phyloP scores from a whole-genome alignment of 345 rosid species.

The Dovyalis caffra region DNA sequence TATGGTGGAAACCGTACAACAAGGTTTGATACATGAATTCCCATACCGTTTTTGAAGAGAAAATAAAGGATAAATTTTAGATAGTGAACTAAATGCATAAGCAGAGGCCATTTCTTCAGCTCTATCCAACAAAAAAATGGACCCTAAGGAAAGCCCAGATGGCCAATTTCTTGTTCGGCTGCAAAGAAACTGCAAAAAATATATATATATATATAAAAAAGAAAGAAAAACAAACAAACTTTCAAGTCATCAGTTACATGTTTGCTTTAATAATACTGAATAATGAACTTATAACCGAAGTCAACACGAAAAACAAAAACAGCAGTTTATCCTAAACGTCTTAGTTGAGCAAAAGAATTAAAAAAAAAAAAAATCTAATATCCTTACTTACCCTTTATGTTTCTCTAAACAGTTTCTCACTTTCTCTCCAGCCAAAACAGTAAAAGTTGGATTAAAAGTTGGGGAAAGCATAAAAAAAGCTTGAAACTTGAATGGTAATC shows the following conservation, averaged over 20 bases:
- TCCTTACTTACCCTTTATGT: no score
- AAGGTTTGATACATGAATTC: slow-evolving; percentile 15
- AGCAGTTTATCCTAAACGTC: no score
- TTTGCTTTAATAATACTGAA: no score
- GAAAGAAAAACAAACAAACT: not conserved
- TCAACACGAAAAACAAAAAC: no score
- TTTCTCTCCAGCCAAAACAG: not conserved
- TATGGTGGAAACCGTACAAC: slow-evolving; percentile 19
- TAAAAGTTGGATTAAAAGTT: no score
- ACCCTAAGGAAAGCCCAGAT: not conserved
- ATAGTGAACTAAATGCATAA: slow-evolving; percentile 35
- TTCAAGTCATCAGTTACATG: not conserved
- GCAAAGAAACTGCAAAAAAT: not conserved
- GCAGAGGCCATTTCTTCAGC: slow-evolving; percentile 40
- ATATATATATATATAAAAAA: not conserved
- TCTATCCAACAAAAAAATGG: not conserved
- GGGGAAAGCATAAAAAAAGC: no score
- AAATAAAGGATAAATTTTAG: slow-evolving; percentile 35
- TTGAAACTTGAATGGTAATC: not conserved
- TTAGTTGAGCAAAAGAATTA: no score
- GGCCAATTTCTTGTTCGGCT: slow-evolving; percentile 2
- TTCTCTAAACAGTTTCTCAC: no score
- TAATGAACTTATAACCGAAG: no score
- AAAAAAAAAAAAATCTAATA: no score
- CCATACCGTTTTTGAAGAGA: slow-evolving; percentile 19